Base-by-base conservation (phyloP, 2,329 filamentous ascomycete species). In the Diaporthe sp. region DNA sequence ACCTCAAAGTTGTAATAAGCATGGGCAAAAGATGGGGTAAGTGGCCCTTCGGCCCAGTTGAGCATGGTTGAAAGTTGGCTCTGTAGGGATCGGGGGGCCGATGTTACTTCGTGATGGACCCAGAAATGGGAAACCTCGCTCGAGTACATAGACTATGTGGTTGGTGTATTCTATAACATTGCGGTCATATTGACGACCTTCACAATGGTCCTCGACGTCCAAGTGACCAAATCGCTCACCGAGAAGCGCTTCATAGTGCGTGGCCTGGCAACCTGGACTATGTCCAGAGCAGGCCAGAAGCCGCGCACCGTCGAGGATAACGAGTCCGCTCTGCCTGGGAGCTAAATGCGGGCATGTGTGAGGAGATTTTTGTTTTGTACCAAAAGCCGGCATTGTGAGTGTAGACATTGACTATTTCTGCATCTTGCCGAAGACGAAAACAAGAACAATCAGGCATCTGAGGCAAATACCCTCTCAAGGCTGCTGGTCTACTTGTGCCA, bases 71-170 rank as follows among this genome's bases (percentile, higher is more conserved):
- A 44, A 47, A 42, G n/a, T 31, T 28, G 60, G 42, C 34, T 31
- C 60, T 65, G n/a, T 47, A 31, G n/a, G 57, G 42, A 65, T 47
- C 9, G n/a, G 10, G 57, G 6, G 6, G 60, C 42, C 60, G 60
- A 65, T 65, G 61, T 47, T 6, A 65, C 42, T 31, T 47, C 25
- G 61, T 65, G 61, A 65, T 31, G 17, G 44, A n/a, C 42, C 10
- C 31, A 42, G 42, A n/a, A 12, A 65, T 47, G 60, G 60, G 39
- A 10, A 44, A 47, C 42, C 42, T 47, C n/a, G 60, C 25, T 34
- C 20, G 42, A n/a, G 42, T 34, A 15, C 8, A 31, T 10, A 39
- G 37, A 12, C 37, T 39, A 22, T 65, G 42, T 65, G 25, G 61
- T 47, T 65, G 25, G 61, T 47, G 39, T 42, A 49, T 49, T 39